Evolutionary conservation across 2,329 filamentous ascomycete species (phyloP).

Genomic region (Aspergillus aculeatinus): DNA sequence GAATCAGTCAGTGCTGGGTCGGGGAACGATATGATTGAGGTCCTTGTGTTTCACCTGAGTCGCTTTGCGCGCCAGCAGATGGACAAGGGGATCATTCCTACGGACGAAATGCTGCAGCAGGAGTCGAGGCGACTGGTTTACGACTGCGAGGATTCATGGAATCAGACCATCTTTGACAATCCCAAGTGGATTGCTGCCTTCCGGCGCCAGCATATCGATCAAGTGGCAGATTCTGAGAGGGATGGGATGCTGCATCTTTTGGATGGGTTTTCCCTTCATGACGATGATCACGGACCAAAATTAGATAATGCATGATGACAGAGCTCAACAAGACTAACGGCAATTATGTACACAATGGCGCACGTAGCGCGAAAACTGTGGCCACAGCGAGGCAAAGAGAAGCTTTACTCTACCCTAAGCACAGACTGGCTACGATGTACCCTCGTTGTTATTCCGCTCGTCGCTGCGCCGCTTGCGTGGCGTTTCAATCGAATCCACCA

Average conservation of each 20-base stretch:
- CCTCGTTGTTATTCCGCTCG: not conserved
- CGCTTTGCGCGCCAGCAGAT: slow-evolving; percentile 18
- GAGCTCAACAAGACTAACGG: not conserved
- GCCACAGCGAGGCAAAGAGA: no score
- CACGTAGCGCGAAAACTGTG: not conserved
- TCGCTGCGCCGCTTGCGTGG: not conserved
- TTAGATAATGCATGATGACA: not conserved
- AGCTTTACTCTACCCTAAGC: no score
- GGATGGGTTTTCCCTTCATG: not conserved
- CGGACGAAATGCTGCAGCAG: slow-evolving; percentile 51
- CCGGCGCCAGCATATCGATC: slow-evolving; percentile 11
- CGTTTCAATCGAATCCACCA: not conserved
- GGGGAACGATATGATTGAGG: not conserved
- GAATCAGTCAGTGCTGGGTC: not conserved
- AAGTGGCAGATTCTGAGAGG: not conserved
- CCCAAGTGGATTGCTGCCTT: slow-evolving; percentile 24
- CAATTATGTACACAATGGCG: not conserved
- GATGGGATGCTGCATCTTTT: not conserved
- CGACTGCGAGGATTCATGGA: slow-evolving; percentile 47
- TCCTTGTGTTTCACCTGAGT: slow-evolving; percentile 19
- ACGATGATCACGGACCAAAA: not conserved
- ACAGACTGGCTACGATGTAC: no score
- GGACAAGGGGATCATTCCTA: slow-evolving; percentile 34
- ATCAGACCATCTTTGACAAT: slow-evolving; percentile 37
- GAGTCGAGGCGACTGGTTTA: slow-evolving; percentile 51